These are phyloP conservation scores for Phanerodontia chrysosporium DNA, from an alignment of 768 basidiomycete genomes.

Conservation along the genomic window DNA sequence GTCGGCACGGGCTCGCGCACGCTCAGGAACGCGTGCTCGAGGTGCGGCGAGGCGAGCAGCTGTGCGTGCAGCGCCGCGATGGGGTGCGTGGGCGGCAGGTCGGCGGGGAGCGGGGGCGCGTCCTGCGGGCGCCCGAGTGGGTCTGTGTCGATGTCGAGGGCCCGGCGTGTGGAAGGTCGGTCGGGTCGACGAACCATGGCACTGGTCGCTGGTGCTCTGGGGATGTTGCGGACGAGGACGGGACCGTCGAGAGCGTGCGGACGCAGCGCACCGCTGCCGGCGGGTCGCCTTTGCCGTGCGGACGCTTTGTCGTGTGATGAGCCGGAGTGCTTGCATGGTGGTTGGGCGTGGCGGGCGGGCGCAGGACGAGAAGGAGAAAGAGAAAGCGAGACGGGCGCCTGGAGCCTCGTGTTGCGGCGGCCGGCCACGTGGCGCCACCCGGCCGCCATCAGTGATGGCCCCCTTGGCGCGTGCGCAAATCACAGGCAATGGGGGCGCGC, in stretches of 20 bases:
- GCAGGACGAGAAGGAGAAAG: neutral
- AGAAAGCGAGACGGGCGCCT: neutral
- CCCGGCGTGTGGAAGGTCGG: conserved; percentile 19
- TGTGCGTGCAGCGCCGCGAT: conserved; percentile 46
- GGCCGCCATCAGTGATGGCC: conserved; percentile 2
- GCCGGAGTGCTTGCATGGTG: neutral
- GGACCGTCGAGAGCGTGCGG: conserved; percentile 5
- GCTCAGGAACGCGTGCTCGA: conserved; percentile 56
- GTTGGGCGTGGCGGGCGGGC: neutral
- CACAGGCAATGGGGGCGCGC: conserved; percentile 7
- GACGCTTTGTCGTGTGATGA: neutral
- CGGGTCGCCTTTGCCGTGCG: too few species aligned
- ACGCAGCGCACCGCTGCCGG: neutral
- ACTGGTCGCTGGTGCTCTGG: conserved; percentile 12
- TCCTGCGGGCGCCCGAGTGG: too few species aligned
- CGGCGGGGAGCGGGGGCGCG: conserved; percentile 40
- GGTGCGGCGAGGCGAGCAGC: conserved; percentile 58
- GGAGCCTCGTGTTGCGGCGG: neutral
- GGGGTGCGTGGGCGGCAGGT: conserved; percentile 48
- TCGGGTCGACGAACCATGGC: conserved; percentile 70
- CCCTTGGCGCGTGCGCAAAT: conserved; percentile 10
- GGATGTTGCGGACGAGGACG: conserved; percentile 4
- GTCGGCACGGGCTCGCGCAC: conserved; percentile 49
- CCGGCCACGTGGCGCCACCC: neutral
- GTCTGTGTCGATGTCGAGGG: too few species aligned